Evolutionary conservation across 1,139 yeast species (phyloP).

Genomic region (Scheffersomyces illinoinensis): DNA sequence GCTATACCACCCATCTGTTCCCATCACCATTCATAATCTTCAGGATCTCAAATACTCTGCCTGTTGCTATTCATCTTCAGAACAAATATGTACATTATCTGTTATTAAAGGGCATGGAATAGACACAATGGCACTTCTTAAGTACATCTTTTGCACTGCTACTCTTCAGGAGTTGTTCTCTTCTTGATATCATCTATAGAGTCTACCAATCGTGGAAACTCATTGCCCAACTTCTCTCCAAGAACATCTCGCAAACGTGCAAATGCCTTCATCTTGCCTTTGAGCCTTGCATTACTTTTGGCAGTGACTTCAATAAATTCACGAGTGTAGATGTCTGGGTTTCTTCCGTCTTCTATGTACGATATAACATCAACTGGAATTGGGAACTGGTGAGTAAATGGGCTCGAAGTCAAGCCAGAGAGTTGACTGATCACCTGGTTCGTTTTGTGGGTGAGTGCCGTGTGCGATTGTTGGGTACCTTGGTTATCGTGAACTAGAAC

Average conservation of each 20-base stretch:
- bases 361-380: constrained; percentile 78
- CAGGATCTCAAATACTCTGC: no score
- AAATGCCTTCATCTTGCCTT: constrained; percentile 77
- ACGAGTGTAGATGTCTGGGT: constrained; percentile 94
- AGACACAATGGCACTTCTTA: neutral
- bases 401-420: constrained; percentile 34
- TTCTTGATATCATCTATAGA: constrained; percentile 53
- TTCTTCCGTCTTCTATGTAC: constrained; percentile 92
- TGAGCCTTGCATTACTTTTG: constrained; percentile 80
- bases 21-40: neutral
- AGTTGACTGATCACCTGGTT: constrained; percentile 43
- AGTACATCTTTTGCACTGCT: neutral
- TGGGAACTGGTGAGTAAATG: constrained; percentile 39
- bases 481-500: constrained; percentile 92
- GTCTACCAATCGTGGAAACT: constrained; percentile 70
- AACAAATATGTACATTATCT: neutral
- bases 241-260: constrained; percentile 59
- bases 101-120: neutral
- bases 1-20: no score
- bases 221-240: constrained; percentile 66
- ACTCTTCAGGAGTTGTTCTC: constrained; percentile 27
- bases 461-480: constrained; percentile 62
- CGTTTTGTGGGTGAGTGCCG: constrained; percentile 43
- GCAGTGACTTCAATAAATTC: constrained; percentile 93
- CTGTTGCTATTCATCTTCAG: no score